Conservation (phyloP, 2,329 filamentous ascomycete genomes). For the Immersiporthe knoxdaviesiana region DNA sequence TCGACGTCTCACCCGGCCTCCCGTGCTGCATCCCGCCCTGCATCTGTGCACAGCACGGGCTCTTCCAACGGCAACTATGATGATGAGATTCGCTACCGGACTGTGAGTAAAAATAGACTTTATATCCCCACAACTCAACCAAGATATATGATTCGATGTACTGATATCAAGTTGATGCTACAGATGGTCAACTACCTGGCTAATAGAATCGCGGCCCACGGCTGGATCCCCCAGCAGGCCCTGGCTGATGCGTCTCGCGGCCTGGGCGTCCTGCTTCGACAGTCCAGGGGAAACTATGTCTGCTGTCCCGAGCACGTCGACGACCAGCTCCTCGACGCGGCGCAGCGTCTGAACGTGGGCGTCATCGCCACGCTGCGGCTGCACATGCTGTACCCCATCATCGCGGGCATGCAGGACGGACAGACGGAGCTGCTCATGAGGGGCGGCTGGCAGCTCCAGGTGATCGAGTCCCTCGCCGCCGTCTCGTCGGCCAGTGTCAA, state of each 20-base stretch:
- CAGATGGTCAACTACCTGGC: conserved; percentile 41
- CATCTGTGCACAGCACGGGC: conserved; percentile 24
- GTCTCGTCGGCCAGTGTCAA: conserved; percentile 44
- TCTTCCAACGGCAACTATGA: conserved; percentile 31
- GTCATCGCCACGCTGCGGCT: conserved; percentile 55
- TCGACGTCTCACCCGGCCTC: neutral
- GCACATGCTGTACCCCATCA: conserved; percentile 49
- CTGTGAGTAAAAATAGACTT: no score
- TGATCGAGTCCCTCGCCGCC: conserved; percentile 47
- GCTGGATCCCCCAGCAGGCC: conserved; percentile 37
- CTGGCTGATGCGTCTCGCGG: conserved; percentile 33
- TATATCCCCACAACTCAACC: no score
- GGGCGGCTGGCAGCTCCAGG: conserved; percentile 48
- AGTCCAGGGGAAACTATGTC: conserved; percentile 46
- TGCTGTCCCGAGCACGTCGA: conserved; percentile 45
- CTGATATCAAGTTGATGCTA: neutral
- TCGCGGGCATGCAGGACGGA: conserved; percentile 43
- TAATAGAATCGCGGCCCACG: conserved; percentile 36
- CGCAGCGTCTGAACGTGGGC: conserved; percentile 48
- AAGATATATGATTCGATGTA: no score
- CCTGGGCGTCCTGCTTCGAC: conserved; percentile 44
- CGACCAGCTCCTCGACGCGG: conserved; percentile 44
- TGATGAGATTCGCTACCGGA: conserved; percentile 39
- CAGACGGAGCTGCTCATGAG: conserved; percentile 48
- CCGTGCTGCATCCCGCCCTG: conserved; percentile 14